Conservation (phyloP, 2,329 filamentous ascomycete species). For the Remersonia thermophila region DNA sequence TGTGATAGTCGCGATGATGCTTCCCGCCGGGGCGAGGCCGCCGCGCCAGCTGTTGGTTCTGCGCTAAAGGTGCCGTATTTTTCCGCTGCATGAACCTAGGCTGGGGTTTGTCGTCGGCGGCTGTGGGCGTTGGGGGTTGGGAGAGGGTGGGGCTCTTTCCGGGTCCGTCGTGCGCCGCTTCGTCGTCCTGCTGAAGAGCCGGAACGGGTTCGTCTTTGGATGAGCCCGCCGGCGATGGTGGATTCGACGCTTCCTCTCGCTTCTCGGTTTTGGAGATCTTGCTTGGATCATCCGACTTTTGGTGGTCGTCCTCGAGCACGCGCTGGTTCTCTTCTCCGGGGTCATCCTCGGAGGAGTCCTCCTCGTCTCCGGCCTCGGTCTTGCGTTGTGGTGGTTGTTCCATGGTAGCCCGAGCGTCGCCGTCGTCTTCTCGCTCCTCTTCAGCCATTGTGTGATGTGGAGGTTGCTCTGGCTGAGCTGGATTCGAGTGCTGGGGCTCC, state of each 20-base stretch:
- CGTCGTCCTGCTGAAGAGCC: constrained; percentile 10
- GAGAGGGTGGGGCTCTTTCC: constrained; percentile 18
- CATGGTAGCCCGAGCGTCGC: too few relatives aligned
- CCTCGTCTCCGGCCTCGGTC: constrained; percentile 8
- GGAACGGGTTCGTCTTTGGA: constrained; percentile 6
- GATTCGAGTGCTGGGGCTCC: too few relatives aligned
- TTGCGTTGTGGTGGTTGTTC: background rate
- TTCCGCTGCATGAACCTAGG: constrained; percentile 22
- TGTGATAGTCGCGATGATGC: constrained; percentile 8
- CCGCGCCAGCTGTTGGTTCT: constrained; percentile 16
- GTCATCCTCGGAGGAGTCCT: constrained; percentile 18
- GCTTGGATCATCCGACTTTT: too few relatives aligned
- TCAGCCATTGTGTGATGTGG: too few relatives aligned
- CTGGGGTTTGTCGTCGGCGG: constrained; percentile 22
- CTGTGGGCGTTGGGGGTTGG: constrained; percentile 22
- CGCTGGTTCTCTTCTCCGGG: constrained; percentile 16
- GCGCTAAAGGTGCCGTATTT: constrained; percentile 7
- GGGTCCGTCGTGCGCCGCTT: constrained; percentile 13
- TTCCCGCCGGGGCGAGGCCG: constrained; percentile 4
- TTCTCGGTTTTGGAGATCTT: too few relatives aligned
- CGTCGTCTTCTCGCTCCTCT: too few relatives aligned
- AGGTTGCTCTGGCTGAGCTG: too few relatives aligned
- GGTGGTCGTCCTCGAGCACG: constrained; percentile 15
- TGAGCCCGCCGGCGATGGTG: too few relatives aligned
- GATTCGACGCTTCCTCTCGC: too few relatives aligned